Evolutionary conservation across 805 yeast species (phyloP).

Genomic region (Kluyveromyces aestuarii): DNA sequence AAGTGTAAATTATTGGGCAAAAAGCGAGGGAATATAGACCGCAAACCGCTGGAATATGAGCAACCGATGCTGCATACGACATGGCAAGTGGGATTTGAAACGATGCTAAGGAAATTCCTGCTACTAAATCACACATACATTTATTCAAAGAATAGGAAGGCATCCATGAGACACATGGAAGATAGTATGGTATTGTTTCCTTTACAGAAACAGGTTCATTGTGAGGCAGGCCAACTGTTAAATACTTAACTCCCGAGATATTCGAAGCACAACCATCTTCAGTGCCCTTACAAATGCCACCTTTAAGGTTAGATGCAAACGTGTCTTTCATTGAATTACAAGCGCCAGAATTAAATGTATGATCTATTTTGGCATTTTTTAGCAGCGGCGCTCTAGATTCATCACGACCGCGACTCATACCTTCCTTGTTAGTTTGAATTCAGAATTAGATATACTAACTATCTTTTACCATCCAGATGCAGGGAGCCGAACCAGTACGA

Average conservation of each 20-base stretch:
- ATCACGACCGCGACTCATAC: neutral
- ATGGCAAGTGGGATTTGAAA: slow-evolving; percentile 81
- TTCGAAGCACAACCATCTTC: neutral
- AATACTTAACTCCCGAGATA: neutral
- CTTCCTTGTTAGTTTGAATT: neutral
- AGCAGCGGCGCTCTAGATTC: neutral
- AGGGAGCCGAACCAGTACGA: no score
- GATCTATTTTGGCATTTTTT: neutral
- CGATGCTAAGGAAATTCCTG: slow-evolving; percentile 82
- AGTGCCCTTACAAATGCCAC: neutral
- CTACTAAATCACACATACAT: slow-evolving; percentile 56
- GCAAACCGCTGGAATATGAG: slow-evolving; percentile 72
- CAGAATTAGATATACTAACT: neutral
- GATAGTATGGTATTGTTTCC: slow-evolving; percentile 44
- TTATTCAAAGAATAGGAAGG: slow-evolving; percentile 35
- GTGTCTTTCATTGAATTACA: neutral
- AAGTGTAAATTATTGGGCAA: slow-evolving; percentile 68
- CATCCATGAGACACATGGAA: slow-evolving; percentile 65
- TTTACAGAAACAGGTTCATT: slow-evolving; percentile 2
- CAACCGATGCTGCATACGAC: slow-evolving; percentile 69
- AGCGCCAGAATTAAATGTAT: neutral
- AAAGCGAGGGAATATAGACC: slow-evolving; percentile 71
- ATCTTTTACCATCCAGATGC: neutral
- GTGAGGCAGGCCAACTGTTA: neutral
- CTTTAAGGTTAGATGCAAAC: neutral